Percentiles rank a stretch among this genome's conserved stretches.
Evolutionary conservation across 192 early-diverging fungal species (phyloP).

Genomic region (Gigaspora rosea): DNA sequence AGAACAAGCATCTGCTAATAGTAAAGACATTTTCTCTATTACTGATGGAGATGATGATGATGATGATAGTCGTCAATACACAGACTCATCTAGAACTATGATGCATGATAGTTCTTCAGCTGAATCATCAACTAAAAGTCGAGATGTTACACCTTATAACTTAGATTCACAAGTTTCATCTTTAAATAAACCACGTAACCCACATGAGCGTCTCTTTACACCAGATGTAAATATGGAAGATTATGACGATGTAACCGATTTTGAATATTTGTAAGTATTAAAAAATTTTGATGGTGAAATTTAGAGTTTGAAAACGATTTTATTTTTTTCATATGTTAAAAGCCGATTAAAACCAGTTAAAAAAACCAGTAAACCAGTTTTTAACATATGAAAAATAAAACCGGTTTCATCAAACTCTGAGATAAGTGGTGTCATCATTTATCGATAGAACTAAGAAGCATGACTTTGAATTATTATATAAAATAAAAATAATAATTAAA

Average conservation of each 20-base stretch:
- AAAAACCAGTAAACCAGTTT: too few relatives aligned
- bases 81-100: not conserved
- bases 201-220: slow-evolving; percentile 7
- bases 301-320: not conserved
- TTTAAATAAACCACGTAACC: slow-evolving; percentile 27
- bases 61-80: slow-evolving; percentile 3
- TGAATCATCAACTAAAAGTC: slow-evolving; percentile 21
- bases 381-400: too few relatives aligned
- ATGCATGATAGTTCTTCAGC: not conserved
- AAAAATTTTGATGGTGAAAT: not conserved
- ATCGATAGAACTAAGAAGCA: not conserved
- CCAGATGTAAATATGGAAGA: slow-evolving; percentile 14
- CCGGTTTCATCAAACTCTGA: too few relatives aligned
- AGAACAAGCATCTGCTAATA: not conserved
- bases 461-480: not conserved
- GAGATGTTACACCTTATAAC: not conserved
- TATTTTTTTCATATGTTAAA: not conserved
- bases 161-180: slow-evolving; percentile 5
- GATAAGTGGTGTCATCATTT: too few relatives aligned
- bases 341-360: not conserved
- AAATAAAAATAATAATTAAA: not conserved
- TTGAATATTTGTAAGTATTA: slow-evolving; percentile 24
- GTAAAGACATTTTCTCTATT: not conserved
- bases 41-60: slow-evolving; percentile 13
- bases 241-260: slow-evolving; percentile 13